Evolutionary conservation across 2,329 filamentous ascomycete species (phyloP).

Genomic region (Shiraia bambusicola): DNA sequence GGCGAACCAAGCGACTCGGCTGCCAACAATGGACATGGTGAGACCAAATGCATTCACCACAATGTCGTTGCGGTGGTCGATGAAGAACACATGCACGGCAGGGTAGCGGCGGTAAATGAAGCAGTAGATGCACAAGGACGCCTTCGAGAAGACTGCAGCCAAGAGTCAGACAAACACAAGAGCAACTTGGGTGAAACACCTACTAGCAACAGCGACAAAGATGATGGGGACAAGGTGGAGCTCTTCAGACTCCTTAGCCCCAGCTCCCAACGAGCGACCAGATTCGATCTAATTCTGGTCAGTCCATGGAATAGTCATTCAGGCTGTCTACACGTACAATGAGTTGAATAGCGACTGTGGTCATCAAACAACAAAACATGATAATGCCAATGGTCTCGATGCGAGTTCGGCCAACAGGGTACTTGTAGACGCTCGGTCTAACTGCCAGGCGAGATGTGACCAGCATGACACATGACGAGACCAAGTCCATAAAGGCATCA

Average conservation of each 20-base stretch:
- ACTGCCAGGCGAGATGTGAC: slow-evolving; percentile 61
- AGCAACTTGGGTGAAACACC: slow-evolving; percentile 21
- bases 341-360: slow-evolving; percentile 64
- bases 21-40: slow-evolving; percentile 58
- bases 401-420: slow-evolving; percentile 62
- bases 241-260: slow-evolving; percentile 46
- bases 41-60: slow-evolving; percentile 58
- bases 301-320: slow-evolving; percentile 9
- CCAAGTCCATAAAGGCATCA: slow-evolving; percentile 66
- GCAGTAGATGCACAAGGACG: slow-evolving; percentile 57
- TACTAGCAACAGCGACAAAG: slow-evolving; percentile 58
- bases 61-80: slow-evolving; percentile 61
- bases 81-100: slow-evolving; percentile 59
- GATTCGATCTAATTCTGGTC: slow-evolving; percentile 54
- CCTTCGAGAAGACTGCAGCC: slow-evolving; percentile 53
- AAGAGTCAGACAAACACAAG: slow-evolving; percentile 4
- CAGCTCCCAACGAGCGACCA: slow-evolving; percentile 52
- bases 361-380: slow-evolving; percentile 67
- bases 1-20: slow-evolving; percentile 59
- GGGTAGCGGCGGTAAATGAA: slow-evolving; percentile 56
- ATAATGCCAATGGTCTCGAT: slow-evolving; percentile 67
- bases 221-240: slow-evolving; percentile 58
- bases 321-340: slow-evolving; percentile 48
- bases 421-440: slow-evolving; percentile 62
- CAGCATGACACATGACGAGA: slow-evolving; percentile 65